Percentiles rank a stretch among this genome's conserved stretches.
Conservation (phyloP, 805 yeast species). For the Yamadazyma ubonensis region DNA sequence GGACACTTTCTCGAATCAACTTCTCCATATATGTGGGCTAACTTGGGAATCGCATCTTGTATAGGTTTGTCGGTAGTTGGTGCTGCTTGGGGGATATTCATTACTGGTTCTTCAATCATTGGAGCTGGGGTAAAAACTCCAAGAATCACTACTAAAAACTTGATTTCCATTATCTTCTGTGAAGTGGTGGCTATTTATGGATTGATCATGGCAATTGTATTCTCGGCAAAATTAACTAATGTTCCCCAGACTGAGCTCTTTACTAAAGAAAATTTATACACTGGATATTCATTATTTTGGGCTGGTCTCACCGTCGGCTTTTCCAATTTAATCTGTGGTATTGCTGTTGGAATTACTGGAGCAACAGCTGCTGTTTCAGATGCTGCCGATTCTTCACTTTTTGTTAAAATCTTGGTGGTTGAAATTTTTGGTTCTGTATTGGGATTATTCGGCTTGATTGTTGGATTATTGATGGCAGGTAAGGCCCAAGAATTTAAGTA, state of each 20-base stretch:
- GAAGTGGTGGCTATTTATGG: constrained; percentile 99
- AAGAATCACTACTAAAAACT: constrained; percentile 93
- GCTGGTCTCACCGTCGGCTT: constrained; percentile 96
- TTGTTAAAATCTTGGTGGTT: constrained; percentile 92
- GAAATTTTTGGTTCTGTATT: constrained; percentile 97
- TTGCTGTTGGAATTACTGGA: constrained; percentile 96
- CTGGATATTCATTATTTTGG: constrained; percentile 96
- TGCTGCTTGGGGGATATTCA: constrained; percentile 99
- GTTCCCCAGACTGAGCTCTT: constrained; percentile 63
- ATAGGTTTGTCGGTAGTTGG: constrained; percentile 95
- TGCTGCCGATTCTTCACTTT: constrained; percentile 93
- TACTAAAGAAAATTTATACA: constrained; percentile 84
- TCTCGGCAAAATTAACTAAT: constrained; percentile 78
- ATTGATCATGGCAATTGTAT: constrained; percentile 94
- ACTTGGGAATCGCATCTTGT: constrained; percentile 83
- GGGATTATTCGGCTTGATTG: constrained; percentile 94
- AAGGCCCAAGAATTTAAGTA: constrained; percentile 85
- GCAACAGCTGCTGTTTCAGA: constrained; percentile 98
- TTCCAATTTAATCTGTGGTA: constrained; percentile 91
- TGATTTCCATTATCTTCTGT: constrained; percentile 95
- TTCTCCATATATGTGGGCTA: constrained; percentile 98
- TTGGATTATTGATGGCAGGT: constrained; percentile 95
- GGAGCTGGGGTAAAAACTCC: constrained; percentile 99
- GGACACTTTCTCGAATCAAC: constrained; percentile 82
- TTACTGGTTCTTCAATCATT: constrained; percentile 89